Conservation (phyloP, 2,329 filamentous ascomycete species). For the Clonostachys byssicola region DNA sequence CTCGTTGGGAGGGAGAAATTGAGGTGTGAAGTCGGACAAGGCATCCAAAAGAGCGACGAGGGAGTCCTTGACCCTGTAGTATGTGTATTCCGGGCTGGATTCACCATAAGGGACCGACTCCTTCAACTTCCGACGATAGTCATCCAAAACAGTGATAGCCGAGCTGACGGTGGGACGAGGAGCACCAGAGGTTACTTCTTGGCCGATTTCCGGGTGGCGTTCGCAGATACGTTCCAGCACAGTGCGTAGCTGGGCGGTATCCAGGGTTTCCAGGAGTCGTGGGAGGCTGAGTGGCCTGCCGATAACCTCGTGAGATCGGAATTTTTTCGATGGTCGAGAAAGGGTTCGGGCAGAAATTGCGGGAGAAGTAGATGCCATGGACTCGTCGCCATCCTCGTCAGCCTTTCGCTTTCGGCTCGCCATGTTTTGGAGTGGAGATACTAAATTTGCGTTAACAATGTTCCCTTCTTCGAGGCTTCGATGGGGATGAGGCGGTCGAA, state of each 20-base stretch:
- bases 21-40: slow-evolving; percentile 88
- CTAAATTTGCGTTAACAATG: slow-evolving; percentile 9
- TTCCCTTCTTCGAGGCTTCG: not conserved
- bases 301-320: slow-evolving; percentile 58
- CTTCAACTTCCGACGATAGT: slow-evolving; percentile 76
- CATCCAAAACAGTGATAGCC: slow-evolving; percentile 73
- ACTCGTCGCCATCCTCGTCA: slow-evolving; percentile 77
- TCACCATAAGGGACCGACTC: slow-evolving; percentile 83
- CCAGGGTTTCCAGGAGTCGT: slow-evolving; percentile 90
- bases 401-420: slow-evolving; percentile 78
- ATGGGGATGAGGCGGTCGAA: not conserved
- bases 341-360: slow-evolving; percentile 67
- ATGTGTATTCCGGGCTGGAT: slow-evolving; percentile 85
- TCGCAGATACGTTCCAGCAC: slow-evolving; percentile 91
- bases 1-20: slow-evolving; percentile 92
- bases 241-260: slow-evolving; percentile 76
- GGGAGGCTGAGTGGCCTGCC: slow-evolving; percentile 52
- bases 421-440: slow-evolving; percentile 48
- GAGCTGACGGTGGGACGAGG: slow-evolving; percentile 83
- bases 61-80: slow-evolving; percentile 83
- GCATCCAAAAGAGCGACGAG: slow-evolving; percentile 81
- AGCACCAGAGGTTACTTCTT: slow-evolving; percentile 78
- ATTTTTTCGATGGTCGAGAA: slow-evolving; percentile 60
- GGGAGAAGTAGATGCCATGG: slow-evolving; percentile 83
- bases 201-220: slow-evolving; percentile 77